phyloP scores from a whole-genome alignment of 139 green algal species.

The Tetraselmis chui region DNA sequence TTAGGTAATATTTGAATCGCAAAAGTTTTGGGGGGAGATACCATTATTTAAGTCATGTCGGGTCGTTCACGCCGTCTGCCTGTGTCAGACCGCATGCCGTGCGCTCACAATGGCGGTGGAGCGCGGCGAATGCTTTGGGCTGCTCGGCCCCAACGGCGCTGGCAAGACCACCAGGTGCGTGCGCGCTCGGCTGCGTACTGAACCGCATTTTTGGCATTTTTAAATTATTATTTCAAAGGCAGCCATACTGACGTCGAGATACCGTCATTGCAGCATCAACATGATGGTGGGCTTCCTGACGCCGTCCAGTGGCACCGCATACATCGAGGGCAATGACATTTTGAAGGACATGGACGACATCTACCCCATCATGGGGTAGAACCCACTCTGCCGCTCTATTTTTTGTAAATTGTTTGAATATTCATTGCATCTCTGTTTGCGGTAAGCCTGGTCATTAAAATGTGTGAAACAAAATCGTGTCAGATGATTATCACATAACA shows the following conservation, averaged over 20 bases:
- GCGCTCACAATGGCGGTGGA: slow-evolving; percentile 41
- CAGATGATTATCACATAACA: no score
- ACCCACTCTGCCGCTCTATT: no score
- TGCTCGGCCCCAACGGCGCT: slow-evolving; percentile 86
- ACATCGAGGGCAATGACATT: slow-evolving; percentile 54
- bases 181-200: neutral
- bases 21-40: no score
- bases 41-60: no score
- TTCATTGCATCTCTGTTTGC: no score
- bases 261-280: neutral
- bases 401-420: no score
- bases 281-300: slow-evolving; percentile 55
- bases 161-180: slow-evolving; percentile 51
- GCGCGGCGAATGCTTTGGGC: slow-evolving; percentile 55
- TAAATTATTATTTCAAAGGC: neutral
- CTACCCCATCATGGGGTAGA: slow-evolving; percentile 28
- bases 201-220: neutral
- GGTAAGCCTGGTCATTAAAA: no score
- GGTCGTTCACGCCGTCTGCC: neutral
- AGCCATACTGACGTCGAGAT: neutral
- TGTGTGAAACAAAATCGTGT: no score
- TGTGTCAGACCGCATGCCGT: neutral
- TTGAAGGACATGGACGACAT: slow-evolving; percentile 42
- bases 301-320: slow-evolving; percentile 32
- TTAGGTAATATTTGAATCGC: no score